A percentile compares a stretch with the other conserved stretches of the same genome.
These are phyloP conservation scores for Candida pini DNA, from an alignment of 805 yeast species.

Conservation along the genomic window DNA sequence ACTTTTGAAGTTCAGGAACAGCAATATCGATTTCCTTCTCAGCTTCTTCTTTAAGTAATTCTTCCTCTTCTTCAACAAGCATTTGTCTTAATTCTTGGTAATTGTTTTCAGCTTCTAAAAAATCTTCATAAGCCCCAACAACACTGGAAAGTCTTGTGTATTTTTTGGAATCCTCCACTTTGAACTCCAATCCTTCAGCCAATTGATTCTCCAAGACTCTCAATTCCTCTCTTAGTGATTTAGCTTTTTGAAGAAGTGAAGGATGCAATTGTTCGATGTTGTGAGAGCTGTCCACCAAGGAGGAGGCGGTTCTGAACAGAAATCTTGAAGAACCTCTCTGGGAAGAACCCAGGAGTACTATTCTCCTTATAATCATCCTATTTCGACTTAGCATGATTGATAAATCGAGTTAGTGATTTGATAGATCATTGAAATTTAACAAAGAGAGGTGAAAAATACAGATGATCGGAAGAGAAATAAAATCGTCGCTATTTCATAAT, in stretches of 20 bases:
- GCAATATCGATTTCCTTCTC: conserved; percentile 44
- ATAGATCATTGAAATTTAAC: too few relatives aligned
- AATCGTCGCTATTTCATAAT: too few relatives aligned
- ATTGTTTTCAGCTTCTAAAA: conserved; percentile 27
- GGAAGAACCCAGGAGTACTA: too few relatives aligned
- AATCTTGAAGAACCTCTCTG: too few relatives aligned
- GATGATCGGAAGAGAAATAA: too few relatives aligned
- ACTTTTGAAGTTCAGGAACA: conserved; percentile 38
- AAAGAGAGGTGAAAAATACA: too few relatives aligned
- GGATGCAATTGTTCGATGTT: conserved; percentile 36
- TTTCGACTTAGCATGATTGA: too few relatives aligned
- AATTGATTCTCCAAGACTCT: conserved; percentile 35
- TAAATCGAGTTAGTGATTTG: too few relatives aligned
- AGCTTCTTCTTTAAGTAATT: conserved; percentile 54
- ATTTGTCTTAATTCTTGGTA: conserved; percentile 31
- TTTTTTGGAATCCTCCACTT: conserved; percentile 42
- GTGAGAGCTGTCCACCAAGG: conserved; percentile 5
- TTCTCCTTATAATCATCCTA: too few relatives aligned
- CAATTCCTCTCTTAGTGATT: conserved; percentile 35
- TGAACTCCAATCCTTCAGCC: conserved; percentile 37
- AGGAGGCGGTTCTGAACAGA: too few relatives aligned
- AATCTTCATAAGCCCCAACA: conserved; percentile 36
- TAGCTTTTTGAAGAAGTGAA: conserved; percentile 43
- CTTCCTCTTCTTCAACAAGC: conserved; percentile 35
- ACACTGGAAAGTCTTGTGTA: conserved; percentile 41